Percentiles rank a stretch among this genome's conserved stretches.
Conservation (phyloP, 139 green algal genomes). For the Chlorella sorokiniana region DNA sequence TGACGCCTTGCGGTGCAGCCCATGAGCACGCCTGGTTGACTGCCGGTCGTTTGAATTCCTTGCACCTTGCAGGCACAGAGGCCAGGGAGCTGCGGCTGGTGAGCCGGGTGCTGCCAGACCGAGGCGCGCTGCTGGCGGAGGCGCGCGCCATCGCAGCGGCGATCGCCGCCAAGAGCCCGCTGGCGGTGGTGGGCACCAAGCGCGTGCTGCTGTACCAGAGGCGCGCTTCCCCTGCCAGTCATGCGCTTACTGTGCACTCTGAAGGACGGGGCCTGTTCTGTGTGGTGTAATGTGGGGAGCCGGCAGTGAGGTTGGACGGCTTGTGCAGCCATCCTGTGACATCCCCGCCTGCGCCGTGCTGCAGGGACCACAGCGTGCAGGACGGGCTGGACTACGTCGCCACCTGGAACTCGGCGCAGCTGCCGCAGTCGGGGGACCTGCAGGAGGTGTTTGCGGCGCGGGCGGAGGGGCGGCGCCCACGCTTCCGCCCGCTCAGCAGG, state of each 20-base stretch:
- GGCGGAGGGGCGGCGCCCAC: conserved; percentile 26
- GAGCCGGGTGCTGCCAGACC: background rate
- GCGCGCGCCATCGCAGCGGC: conserved; percentile 48
- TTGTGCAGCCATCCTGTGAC: too few species aligned
- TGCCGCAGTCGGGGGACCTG: conserved; percentile 57
- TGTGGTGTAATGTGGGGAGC: too few species aligned
- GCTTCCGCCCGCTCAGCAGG: conserved; percentile 37
- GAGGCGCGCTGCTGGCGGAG: conserved; percentile 38
- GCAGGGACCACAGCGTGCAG: conserved; percentile 56
- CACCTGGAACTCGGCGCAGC: conserved; percentile 60
- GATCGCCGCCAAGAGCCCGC: conserved; percentile 66
- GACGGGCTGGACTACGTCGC: conserved; percentile 73
- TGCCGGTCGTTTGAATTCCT: background rate
- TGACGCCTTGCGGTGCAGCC: background rate
- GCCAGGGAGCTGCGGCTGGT: conserved; percentile 31
- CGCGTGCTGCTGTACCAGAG: conserved; percentile 67
- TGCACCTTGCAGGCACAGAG: conserved; percentile 13
- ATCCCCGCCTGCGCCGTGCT: background rate
- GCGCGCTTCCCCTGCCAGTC: too few species aligned
- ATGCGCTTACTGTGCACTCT: too few species aligned
- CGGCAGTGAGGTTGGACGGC: too few species aligned
- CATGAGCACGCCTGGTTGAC: too few species aligned
- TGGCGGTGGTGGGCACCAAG: conserved; percentile 84
- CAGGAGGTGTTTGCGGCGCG: conserved; percentile 43
- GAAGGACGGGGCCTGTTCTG: too few species aligned